Evolutionary conservation across 192 early-diverging fungal species (phyloP), one percentile per base, ranked within the genome.

Genomic region (Coemansia sp.): DNA sequence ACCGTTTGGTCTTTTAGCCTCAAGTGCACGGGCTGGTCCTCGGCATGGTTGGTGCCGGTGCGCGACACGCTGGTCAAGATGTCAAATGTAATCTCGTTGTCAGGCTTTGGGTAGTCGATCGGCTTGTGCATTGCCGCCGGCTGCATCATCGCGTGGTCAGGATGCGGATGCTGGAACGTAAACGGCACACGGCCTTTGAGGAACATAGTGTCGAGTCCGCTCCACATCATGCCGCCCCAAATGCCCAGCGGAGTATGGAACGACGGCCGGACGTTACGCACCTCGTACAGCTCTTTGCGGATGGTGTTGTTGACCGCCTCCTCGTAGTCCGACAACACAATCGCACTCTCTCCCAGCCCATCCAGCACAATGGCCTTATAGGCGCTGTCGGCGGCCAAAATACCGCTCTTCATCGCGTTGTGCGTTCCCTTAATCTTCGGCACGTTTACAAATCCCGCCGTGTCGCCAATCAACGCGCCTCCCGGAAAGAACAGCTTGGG

Each of bases 351-450:
- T 3, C 81, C 81, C 8, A 67, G 68, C 34, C 67, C 60, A 15
- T 67, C 65, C 9, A 46, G 25, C 3, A 70, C 46, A 47, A 92
- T 76, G 4, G 89, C 84, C 15, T 89, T 88, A 73, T 86, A 95
- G 3, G 91, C 87, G 37, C 93, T 85, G 70, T 99, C 97, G 24
- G 89, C 97, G 31, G 95, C 97, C 55, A 99, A 71, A 81, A 98
- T 97, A 31, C 95, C 95, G 20, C 91, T 94, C 80, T 94, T 95
- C 95, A 99, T 97, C 47, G 97, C 93, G n/a, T 91, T 99, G 82
- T 99, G 97, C 0, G 95, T 99, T 38, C 97, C 97, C 82, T 99
- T 99, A 70, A 99, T 98, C 81, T 99, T 99, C 58, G 94, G 91
- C 58, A 99, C 85, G 70, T 99, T 99, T 62, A 99, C 61, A 78